A percentile compares a stretch with the other conserved stretches of the same genome.
phyloP scores from a whole-genome alignment of 805 yeast genomes.

The Kockiozyma suomiensis region DNA sequence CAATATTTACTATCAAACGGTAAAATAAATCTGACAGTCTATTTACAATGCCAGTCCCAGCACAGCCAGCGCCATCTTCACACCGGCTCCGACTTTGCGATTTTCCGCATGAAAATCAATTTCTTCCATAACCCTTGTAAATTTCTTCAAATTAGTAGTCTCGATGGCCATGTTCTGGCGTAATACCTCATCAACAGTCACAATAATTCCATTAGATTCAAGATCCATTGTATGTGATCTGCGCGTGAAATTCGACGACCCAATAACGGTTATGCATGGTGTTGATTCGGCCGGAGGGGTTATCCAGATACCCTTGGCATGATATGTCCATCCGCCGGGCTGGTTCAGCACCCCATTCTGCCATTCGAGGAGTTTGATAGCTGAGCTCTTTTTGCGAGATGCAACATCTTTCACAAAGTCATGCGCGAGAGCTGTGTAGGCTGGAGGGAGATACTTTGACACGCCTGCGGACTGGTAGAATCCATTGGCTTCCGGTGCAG shows the following conservation, averaged over 20 bases:
- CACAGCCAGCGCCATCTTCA: constrained; percentile 53
- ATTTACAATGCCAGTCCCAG: constrained; percentile 12
- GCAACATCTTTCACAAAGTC: constrained; percentile 61
- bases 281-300: constrained; percentile 48
- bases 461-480: constrained; percentile 84
- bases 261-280: constrained; percentile 80
- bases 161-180: constrained; percentile 63
- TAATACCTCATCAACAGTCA: constrained; percentile 67
- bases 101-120: constrained; percentile 66
- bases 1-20: too few relatives aligned
- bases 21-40: not conserved
- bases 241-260: constrained; percentile 91
- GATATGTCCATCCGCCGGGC: constrained; percentile 92
- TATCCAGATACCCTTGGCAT: constrained; percentile 95
- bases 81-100: constrained; percentile 63
- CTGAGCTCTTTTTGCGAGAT: constrained; percentile 45
- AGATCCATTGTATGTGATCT: constrained; percentile 86
- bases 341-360: constrained; percentile 79
- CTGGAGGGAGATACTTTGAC: constrained; percentile 79
- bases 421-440: constrained; percentile 76
- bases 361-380: constrained; percentile 78
- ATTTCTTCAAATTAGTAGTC: constrained; percentile 59
- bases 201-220: constrained; percentile 80
- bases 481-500: constrained; percentile 92
- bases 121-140: constrained; percentile 57